Evolutionary conservation across 257 asterid genomes (phyloP), one percentile per base, ranked within the genome.

Genomic region (Solanum appendiculatum): DNA sequence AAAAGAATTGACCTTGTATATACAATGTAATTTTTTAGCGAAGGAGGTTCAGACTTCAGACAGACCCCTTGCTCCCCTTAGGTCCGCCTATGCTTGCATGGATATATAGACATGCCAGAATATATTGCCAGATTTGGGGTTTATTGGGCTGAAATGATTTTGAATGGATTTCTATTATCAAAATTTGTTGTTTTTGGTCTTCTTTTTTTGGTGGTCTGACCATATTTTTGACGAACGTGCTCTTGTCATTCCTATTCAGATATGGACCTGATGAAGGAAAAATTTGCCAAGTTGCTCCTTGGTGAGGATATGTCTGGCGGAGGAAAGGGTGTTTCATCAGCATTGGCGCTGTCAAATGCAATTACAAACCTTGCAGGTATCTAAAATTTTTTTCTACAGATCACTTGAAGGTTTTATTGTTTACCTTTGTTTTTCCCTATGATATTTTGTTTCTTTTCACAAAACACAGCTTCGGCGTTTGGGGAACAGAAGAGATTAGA

Each of bases 271-370:
- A 92, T 96, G 98, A 96, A 96, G 95, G 98, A 96, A 86, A 96
- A 88, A 82, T 96, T 94, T 89, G 91, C 98, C 64, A 96, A 96
- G 93, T 89, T 96, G 95, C 96, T 95, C 29, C 90, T 95, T 29
- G 99, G 98, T 5, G 99, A 96, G 94, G 98, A 95, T 88, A 96
- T 96, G 99, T 96, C 99, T 37, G 99, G 99, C 25, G 98, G 98
- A 73, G 99, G 99, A 54, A 95, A 95, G 89, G 99, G 99, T 66
- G 98, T 95, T 89, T 92, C 98, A 87, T 96, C 98, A 6, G 99
- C 98, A 74, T 88, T 94, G 90, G 99, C 99, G 7, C 82, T 96
- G 87, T 96, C 99, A 16, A 96, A 96, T 92, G 99, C 99, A 72
- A 91, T 96, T 56, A 96, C 99, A 75, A 96, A 96, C 87, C 90